Evolutionary conservation across 345 rosid species (phyloP).

Genomic region (Pseudoturritis turrita): DNA sequence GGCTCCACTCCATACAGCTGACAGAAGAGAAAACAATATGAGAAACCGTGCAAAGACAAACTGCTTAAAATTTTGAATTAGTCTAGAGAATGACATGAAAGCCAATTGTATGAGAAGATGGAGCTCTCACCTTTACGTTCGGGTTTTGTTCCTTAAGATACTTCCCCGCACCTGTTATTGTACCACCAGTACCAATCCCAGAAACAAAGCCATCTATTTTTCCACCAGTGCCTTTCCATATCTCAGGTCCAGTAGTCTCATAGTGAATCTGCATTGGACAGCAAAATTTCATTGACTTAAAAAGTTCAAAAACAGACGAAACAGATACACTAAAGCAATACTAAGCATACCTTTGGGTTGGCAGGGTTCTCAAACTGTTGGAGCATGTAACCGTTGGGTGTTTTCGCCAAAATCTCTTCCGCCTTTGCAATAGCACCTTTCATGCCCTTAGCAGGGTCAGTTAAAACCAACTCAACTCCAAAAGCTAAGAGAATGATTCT

Average conservation of each 20-base stretch:
- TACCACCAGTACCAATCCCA: slow-evolving; percentile 96
- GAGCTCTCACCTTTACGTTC: slow-evolving; percentile 52
- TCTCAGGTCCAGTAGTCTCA: slow-evolving; percentile 92
- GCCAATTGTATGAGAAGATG: not conserved
- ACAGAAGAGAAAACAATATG: slow-evolving; percentile 13
- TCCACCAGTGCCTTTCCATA: slow-evolving; percentile 82
- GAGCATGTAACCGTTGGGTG: slow-evolving; percentile 77
- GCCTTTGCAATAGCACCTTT: slow-evolving; percentile 95
- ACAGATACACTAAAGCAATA: not conserved
- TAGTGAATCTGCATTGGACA: slow-evolving; percentile 57
- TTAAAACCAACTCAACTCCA: slow-evolving; percentile 82
- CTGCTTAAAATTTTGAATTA: not conserved
- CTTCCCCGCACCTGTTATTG: slow-evolving; percentile 83
- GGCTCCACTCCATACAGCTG: slow-evolving; percentile 88
- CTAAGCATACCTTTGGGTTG: slow-evolving; percentile 68
- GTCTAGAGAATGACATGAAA: not conserved
- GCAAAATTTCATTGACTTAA: not conserved
- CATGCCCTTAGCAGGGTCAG: slow-evolving; percentile 89
- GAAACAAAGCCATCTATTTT: slow-evolving; percentile 83
- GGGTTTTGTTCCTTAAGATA: slow-evolving; percentile 81
- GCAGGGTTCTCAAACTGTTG: slow-evolving; percentile 93
- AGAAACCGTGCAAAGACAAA: slow-evolving; percentile 7
- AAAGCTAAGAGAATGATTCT: slow-evolving; percentile 89
- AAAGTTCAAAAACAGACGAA: not conserved
- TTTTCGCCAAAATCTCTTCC: slow-evolving; percentile 70